Base-by-base conservation (phyloP, 495 filamentous ascomycete species). In the Penicillium odoratum region DNA sequence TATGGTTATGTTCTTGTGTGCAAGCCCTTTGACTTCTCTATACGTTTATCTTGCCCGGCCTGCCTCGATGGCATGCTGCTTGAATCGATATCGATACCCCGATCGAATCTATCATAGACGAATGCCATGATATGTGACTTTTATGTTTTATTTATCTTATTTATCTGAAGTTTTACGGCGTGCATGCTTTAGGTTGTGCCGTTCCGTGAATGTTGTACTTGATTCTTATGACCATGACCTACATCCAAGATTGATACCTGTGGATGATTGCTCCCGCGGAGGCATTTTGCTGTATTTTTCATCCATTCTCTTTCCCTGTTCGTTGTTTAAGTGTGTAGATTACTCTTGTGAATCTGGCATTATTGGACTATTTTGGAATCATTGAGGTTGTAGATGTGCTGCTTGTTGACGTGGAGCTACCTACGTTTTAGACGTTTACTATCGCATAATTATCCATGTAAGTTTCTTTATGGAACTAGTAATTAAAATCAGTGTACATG, bases 21-120 rank as follows among this genome's bases (percentile, higher is more conserved):
- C 21, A 21, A 18, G 10, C 9, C 6, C 16, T 28, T 29, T 10
- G 8, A 53, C 36, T 53, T 26, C 36, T 15, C 21, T 46, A 46
- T 51, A 18, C 47, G 40, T 49, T 36, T 33, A 33, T 42, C 43
- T 53, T 28, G 25, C 29, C 21, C 50, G 63, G 38, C 31, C 51
- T 53, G 18, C 34, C 48, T 56, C 38, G 51, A 43, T 54, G 43
- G 36, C 51, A 48, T 29, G 46, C 46, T 30, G 26, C 28, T 48
- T 48, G 18, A 46, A 46, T 46, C 46, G 46, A 51, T 45, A 65
- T 65, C 52, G 57, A 65, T 63, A 63, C 61, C 61, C 61, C 61
- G 55, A 58, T 58, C 50, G 42, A 59, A 56, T 59, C 34, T 64
- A 34, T 56, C 55, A 61, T 67, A 67, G 61, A 67, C 58, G 45